phyloP scores from a whole-genome alignment of 305 asterid genomes.

The Plantago coronopus region DNA sequence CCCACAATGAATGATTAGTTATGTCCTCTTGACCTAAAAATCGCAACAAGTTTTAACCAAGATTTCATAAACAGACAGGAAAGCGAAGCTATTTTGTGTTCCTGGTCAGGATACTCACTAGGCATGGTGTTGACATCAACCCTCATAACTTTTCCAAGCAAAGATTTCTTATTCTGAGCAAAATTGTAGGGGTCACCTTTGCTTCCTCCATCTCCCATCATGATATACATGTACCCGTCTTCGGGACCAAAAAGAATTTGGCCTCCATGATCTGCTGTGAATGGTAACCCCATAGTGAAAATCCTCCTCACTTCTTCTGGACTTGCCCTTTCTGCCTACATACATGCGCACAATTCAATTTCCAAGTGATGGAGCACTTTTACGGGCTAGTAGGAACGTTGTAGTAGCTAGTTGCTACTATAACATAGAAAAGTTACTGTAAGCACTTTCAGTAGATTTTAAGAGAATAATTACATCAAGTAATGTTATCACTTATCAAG shows the following conservation, averaged over 20 bases:
- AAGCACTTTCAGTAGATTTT: too few relatives aligned
- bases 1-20: slow-evolving; percentile 63
- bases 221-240: slow-evolving; percentile 73
- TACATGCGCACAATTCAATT: slow-evolving; percentile 1
- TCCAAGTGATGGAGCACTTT: not conserved
- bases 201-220: slow-evolving; percentile 91
- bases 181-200: slow-evolving; percentile 76
- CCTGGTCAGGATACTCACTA: slow-evolving; percentile 40
- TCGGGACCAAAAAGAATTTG: slow-evolving; percentile 86
- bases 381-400: too few relatives aligned
- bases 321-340: slow-evolving; percentile 56
- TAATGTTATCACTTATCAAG: too few relatives aligned
- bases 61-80: not conserved
- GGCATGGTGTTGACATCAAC: slow-evolving; percentile 70
- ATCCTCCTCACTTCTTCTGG: slow-evolving; percentile 72
- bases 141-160: slow-evolving; percentile 86
- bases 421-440: too few relatives aligned
- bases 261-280: slow-evolving; percentile 69
- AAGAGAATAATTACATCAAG: not conserved
- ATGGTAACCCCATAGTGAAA: slow-evolving; percentile 88
- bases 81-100: not conserved
- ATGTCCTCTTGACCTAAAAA: slow-evolving; percentile 54
- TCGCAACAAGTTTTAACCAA: slow-evolving; percentile 3
- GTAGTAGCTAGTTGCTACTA: too few relatives aligned
- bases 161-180: slow-evolving; percentile 82